Base-by-base conservation (phyloP, 1,284 basidiomycete species). In the Ceratobasidium sp. region DNA sequence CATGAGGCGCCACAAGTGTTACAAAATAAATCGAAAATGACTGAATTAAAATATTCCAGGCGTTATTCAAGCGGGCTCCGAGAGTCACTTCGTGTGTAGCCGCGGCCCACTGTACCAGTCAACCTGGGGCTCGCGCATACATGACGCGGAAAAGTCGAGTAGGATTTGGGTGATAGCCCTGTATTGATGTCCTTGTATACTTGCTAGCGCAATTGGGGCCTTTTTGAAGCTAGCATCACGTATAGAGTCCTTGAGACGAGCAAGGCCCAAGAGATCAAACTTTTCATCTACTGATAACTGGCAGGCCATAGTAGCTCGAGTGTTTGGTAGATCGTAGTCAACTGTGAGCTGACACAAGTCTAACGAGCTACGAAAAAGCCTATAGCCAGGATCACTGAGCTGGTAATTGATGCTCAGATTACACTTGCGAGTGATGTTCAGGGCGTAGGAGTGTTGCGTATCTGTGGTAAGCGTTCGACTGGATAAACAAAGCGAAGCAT, bases 401-500 rank as follows among this genome's bases (percentile, higher is more conserved):
- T 59, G 67, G 18, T 28, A n/a, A 23, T 71, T 57, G 32, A 71
- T 45, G 12, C 43, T 45, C 18, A 71, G 28, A 45, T 71, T 57
- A 36, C 50, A 71, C 34, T 71, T 71, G 9, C 45, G 67, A 30
- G 67, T 34, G 18, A 60, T 26, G 2, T 46, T 26, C 41, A 71
- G 21, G 60, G 69, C 12, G 45, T 36, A 9, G 8, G 16, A 12
- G 16, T 12, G 21, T 34, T 21, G 30, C 2, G 32, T 39, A 71
- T 59, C 16, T 21, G 4, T 10, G 43, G 67, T 10, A 32, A 4
- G 12, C 32, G 30, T 2, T 71, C 4, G n/a, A 26, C 46, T 16
- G 67, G 67, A 23, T 71, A 71, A 43, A 71, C 48, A 26, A 59
- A 71, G 30, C 23, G 14, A 1, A 71, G 55, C 18, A 71, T 34